phyloP scores from a whole-genome alignment of 176 grass and related monocot species.

The Carex parvula region DNA sequence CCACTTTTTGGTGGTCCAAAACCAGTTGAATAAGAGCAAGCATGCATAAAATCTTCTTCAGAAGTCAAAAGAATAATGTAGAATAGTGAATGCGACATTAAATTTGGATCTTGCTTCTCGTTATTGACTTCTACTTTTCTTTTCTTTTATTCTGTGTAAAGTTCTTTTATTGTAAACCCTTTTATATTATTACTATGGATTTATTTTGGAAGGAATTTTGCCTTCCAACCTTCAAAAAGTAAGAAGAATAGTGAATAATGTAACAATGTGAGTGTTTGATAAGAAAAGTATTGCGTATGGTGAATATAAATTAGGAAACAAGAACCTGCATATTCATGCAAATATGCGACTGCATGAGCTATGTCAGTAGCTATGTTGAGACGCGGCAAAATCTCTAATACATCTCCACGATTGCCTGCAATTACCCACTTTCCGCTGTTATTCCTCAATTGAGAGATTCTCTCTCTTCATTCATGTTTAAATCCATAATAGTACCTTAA shows the following conservation, averaged over 20 bases:
- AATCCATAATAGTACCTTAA: constrained; percentile 1
- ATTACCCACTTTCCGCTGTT: background rate
- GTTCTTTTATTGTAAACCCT: background rate
- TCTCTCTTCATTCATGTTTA: background rate
- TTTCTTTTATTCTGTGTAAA: background rate
- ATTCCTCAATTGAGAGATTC: background rate
- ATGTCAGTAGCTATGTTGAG: constrained; percentile 77
- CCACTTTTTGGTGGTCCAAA: background rate
- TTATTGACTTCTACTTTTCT: background rate
- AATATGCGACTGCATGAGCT: constrained; percentile 79
- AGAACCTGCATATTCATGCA: constrained; percentile 82
- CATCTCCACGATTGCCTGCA: constrained; percentile 46
- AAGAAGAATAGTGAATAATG: background rate
- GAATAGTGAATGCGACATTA: background rate
- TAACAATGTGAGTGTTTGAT: background rate
- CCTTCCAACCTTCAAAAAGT: background rate
- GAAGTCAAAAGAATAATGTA: background rate
- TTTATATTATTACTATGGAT: background rate
- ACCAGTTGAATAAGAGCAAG: background rate
- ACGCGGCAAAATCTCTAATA: constrained; percentile 58
- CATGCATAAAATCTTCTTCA: background rate
- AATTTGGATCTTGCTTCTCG: background rate
- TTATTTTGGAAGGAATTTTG: background rate
- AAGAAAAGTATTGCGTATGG: background rate
- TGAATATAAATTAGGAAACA: constrained; percentile 5